phyloP scores from a whole-genome alignment of 768 basidiomycete genomes.

The Tulasnella sp. region DNA sequence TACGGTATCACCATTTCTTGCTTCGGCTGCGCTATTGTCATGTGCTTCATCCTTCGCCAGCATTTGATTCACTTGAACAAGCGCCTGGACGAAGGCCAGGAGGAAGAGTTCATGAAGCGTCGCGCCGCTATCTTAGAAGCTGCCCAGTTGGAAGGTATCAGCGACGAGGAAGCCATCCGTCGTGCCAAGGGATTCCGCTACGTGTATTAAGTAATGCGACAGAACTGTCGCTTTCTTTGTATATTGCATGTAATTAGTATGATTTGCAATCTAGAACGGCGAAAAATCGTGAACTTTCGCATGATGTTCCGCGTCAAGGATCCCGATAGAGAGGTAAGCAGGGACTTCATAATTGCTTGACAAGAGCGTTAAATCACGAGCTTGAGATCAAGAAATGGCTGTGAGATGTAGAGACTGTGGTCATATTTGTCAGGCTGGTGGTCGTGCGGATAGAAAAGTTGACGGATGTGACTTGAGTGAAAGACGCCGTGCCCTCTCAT shows the following conservation, averaged over 20 bases:
- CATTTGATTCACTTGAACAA: conserved; percentile 18
- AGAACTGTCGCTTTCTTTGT: not conserved
- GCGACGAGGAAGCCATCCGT: conserved; percentile 11
- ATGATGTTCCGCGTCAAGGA: no score
- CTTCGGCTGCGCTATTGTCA: conserved; percentile 36
- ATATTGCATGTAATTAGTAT: not conserved
- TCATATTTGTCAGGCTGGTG: no score
- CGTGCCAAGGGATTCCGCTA: conserved; percentile 12
- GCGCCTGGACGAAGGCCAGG: conserved; percentile 8
- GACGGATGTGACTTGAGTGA: not conserved
- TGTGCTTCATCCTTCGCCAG: conserved; percentile 18
- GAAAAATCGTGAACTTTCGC: no score
- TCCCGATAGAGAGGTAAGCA: no score
- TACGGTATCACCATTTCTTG: conserved; percentile 62
- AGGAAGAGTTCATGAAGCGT: not conserved
- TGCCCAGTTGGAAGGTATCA: conserved; percentile 13
- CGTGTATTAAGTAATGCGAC: not conserved
- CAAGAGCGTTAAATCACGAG: no score
- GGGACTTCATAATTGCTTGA: no score
- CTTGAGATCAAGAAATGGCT: no score
- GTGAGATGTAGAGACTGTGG: no score
- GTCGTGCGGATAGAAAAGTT: not conserved
- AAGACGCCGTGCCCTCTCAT: not conserved
- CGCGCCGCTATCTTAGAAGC: conserved; percentile 5
- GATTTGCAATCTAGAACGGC: not conserved